phyloP scores from a whole-genome alignment of 2,329 filamentous ascomycete species.

The Penicillium sp. region DNA sequence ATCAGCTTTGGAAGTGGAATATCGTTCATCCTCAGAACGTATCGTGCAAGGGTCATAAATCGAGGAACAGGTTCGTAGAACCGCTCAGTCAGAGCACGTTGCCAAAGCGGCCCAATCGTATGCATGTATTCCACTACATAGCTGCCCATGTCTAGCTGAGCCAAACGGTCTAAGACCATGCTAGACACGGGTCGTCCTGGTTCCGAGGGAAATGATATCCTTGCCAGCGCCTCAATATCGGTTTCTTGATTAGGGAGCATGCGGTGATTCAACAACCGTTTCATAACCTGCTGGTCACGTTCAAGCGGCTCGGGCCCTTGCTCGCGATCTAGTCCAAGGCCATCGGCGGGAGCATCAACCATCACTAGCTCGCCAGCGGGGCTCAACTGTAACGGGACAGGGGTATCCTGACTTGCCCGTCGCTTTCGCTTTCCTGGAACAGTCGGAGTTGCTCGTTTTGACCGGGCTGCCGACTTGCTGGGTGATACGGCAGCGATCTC shows the following conservation, averaged over 20 bases:
- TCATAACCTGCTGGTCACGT: constrained; percentile 46
- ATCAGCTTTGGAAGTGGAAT: constrained; percentile 39
- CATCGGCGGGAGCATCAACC: constrained; percentile 29
- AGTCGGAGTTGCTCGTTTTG: constrained; percentile 57
- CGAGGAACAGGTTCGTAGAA: constrained; percentile 47
- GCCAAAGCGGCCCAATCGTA: constrained; percentile 57
- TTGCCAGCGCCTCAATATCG: constrained; percentile 57
- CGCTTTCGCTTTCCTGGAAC: constrained; percentile 61
- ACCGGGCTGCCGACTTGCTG: constrained; percentile 49
- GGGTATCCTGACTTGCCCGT: constrained; percentile 52
- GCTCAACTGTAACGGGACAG: constrained; percentile 49
- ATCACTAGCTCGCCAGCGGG: constrained; percentile 27
- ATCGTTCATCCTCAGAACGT: constrained; percentile 42
- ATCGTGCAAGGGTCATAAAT: constrained; percentile 43
- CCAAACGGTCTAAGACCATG: constrained; percentile 54
- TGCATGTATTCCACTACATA: constrained; percentile 52
- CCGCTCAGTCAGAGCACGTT: constrained; percentile 55
- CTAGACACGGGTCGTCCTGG: constrained; percentile 52
- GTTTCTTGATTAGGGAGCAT: constrained; percentile 49
- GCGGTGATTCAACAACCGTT: constrained; percentile 58
- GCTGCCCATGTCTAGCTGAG: constrained; percentile 43
- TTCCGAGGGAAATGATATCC: constrained; percentile 55
- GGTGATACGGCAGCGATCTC: constrained; percentile 59
- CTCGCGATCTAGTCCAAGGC: constrained; percentile 25
- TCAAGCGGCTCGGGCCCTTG: constrained; percentile 8